Base-by-base conservation (phyloP, 1,284 basidiomycete genomes). In the Moesziomyces aphidis region DNA sequence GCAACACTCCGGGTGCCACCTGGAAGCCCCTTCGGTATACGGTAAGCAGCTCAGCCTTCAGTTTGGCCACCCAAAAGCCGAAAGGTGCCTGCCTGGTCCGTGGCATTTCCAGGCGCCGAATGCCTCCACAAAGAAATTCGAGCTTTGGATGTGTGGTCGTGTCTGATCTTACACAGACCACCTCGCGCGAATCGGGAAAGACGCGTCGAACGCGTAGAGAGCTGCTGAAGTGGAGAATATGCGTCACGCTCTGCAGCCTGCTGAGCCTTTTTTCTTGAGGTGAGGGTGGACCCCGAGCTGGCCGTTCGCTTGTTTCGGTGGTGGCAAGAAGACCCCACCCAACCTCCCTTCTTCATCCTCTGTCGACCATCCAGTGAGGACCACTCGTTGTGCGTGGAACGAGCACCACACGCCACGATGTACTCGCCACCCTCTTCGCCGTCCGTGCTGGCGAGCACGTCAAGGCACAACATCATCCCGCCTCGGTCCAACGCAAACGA, bases 361-460 rank as follows among this genome's bases (percentile, higher is more conserved):
- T 17, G 19, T 4, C 39, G 11, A n/a, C 39, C 17, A 6, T 42
- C 17, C 39, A 42, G 39, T 17, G 39, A 11, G 19, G 17, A 19
- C 2, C 39, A 19, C 39, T 19, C 17, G 17, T 19, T 3, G 39
- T 7, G 39, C 15, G 17, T 43, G 28, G 3, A 49, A 49, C 15
- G 50, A 57, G 44, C 17, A 11, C 6, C n/a, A 22, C 22, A 22
- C 44, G 21, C 44, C 11, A 15, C 21, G 44, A 68, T 73, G 65
- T 55, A 50, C 45, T 73, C 65, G 50, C 65, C 71, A 4, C 61
- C 65, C 8, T 68, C 71, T 34, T 68, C 71, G 17, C 61, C 61
- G 1, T 73, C 71, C 5, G 71, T 68, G 52, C 61, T 73, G 55
- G 65, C 71, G 5, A 68, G 71, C 65, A 65, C 71, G 21, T 75